phyloP scores from a whole-genome alignment of 2,329 filamentous ascomycete genomes.

The Verticillium nonalfalfae region DNA sequence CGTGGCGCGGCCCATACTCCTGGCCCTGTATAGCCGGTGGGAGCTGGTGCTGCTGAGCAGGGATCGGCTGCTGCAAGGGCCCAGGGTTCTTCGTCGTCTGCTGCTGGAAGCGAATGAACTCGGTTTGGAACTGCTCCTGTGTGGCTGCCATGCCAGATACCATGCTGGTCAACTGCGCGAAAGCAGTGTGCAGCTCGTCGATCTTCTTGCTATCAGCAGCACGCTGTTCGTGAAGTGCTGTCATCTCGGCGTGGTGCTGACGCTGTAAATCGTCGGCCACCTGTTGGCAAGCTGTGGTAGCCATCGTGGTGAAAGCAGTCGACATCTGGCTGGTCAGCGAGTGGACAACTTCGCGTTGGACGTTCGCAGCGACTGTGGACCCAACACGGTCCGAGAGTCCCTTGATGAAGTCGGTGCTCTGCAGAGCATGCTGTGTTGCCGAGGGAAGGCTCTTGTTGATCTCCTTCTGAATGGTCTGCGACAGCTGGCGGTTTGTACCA shows the following conservation, averaged over 20 bases:
- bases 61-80: constrained; percentile 13
- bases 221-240: constrained; percentile 43
- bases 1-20: constrained; percentile 8
- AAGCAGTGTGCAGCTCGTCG: constrained; percentile 62
- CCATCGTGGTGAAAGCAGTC: constrained; percentile 59
- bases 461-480: constrained; percentile 64
- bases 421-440: constrained; percentile 60
- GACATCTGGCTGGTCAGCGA: constrained; percentile 58
- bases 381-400: constrained; percentile 67
- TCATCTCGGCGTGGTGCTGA: constrained; percentile 44
- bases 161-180: constrained; percentile 61
- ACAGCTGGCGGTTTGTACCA: constrained; percentile 60
- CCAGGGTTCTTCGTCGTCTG: constrained; percentile 11
- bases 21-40: constrained; percentile 8
- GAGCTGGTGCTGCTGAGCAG: constrained; percentile 7
- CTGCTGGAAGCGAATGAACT: constrained; percentile 49
- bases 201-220: constrained; percentile 57
- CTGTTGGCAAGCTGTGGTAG: constrained; percentile 60
- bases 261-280: constrained; percentile 64
- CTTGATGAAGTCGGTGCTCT: constrained; percentile 67
- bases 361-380: constrained; percentile 56
- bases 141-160: constrained; percentile 63
- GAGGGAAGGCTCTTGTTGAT: constrained; percentile 64
- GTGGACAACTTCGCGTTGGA: constrained; percentile 63
- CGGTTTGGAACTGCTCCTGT: constrained; percentile 63